phyloP scores from a whole-genome alignment of 2,329 filamentous ascomycete genomes.

The Aspergillus pseudoglaucus region DNA sequence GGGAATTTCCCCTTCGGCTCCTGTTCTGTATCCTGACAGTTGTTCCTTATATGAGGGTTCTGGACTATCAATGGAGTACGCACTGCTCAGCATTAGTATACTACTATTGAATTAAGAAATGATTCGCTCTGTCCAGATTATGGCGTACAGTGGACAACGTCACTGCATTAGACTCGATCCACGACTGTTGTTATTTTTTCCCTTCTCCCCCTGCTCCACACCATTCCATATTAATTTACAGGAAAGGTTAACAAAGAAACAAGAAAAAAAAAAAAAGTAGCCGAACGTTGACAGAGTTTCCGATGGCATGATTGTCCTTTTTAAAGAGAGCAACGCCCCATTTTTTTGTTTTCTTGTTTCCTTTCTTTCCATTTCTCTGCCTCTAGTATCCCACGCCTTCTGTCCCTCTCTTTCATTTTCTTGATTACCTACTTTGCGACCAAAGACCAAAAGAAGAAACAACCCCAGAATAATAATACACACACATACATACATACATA shows the following conservation, averaged over 20 bases:
- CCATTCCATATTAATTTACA: conserved; percentile 11
- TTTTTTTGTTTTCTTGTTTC: conserved; percentile 1
- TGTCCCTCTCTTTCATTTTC: conserved; percentile 11
- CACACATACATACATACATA: background rate
- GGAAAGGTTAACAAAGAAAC: background rate
- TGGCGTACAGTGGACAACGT: background rate
- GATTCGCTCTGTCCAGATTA: background rate
- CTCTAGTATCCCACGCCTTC: background rate
- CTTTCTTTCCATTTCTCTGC: conserved; percentile 7
- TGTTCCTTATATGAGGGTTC: no score
- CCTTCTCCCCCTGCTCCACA: conserved; percentile 15
- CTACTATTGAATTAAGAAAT: no score
- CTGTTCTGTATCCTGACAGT: no score
- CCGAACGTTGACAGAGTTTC: background rate
- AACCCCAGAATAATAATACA: background rate
- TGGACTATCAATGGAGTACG: no score
- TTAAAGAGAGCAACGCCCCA: conserved; percentile 7
- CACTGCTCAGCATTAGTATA: no score
- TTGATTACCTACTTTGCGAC: background rate
- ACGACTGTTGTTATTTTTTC: conserved; percentile 8
- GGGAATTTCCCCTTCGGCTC: background rate
- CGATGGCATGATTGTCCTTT: background rate
- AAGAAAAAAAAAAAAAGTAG: background rate
- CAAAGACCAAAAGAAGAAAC: background rate
- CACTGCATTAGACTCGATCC: conserved; percentile 15